Evolutionary conservation across 768 basidiomycete species (phyloP).

Genomic region (Mycena rebaudengoi): DNA sequence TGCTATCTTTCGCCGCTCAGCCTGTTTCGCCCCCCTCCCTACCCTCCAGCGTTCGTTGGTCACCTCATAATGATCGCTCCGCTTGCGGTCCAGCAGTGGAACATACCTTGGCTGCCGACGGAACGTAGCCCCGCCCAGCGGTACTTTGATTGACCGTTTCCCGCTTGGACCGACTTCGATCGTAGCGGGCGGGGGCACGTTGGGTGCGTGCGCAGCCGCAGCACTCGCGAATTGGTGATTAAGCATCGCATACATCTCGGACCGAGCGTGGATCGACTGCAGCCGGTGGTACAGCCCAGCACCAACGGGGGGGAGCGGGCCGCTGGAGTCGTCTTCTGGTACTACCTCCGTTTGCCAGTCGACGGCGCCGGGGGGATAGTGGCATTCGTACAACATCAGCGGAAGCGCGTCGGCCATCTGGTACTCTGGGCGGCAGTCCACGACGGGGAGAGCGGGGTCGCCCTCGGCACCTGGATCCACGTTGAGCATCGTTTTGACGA

Average conservation of each 20-base stretch:
- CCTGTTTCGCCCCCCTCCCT: slow-evolving; percentile 71
- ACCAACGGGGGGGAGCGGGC: slow-evolving; percentile 26
- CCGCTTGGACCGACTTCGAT: slow-evolving; percentile 30
- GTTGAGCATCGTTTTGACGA: slow-evolving; percentile 81
- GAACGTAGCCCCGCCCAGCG: slow-evolving; percentile 76
- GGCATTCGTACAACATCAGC: slow-evolving; percentile 91
- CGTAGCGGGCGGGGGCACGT: slow-evolving; percentile 45
- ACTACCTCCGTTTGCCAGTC: slow-evolving; percentile 73
- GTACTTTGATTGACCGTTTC: slow-evolving; percentile 52
- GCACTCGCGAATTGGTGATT: slow-evolving; percentile 72
- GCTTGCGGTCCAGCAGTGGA: slow-evolving; percentile 69
- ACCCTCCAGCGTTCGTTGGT: slow-evolving; percentile 82
- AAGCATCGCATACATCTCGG: slow-evolving; percentile 70
- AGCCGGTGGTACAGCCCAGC: slow-evolving; percentile 57
- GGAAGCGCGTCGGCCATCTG: slow-evolving; percentile 94
- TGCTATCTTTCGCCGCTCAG: too few species aligned
- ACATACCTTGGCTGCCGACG: slow-evolving; percentile 70
- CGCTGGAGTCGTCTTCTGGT: slow-evolving; percentile 31
- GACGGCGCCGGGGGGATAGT: slow-evolving; percentile 70
- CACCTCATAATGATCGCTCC: slow-evolving; percentile 74
- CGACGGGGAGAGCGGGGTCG: slow-evolving; percentile 49
- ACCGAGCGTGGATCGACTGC: slow-evolving; percentile 62
- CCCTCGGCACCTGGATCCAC: slow-evolving; percentile 54
- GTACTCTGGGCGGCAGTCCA: slow-evolving; percentile 85
- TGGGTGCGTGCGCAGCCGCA: slow-evolving; percentile 54